Evolutionary conservation across 2,329 filamentous ascomycete species (phyloP).

Genomic region (Cadophora luteo-olivacea): DNA sequence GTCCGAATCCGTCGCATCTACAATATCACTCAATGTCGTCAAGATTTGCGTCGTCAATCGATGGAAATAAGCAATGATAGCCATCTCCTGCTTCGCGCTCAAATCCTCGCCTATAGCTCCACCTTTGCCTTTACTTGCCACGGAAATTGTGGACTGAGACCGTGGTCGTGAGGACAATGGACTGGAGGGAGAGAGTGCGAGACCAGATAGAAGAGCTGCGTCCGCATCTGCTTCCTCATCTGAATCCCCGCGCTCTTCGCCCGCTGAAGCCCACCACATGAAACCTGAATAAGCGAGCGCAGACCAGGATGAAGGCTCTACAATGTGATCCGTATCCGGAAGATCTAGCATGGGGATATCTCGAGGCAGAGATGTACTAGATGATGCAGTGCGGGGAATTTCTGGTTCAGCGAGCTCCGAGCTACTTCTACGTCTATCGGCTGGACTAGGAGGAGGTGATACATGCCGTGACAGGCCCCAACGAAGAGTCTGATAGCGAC

Average conservation of each 20-base stretch:
- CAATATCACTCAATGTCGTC: slow-evolving; percentile 65
- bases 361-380: slow-evolving; percentile 37
- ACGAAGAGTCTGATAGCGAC: slow-evolving; percentile 75
- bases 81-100: slow-evolving; percentile 63
- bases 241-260: slow-evolving; percentile 70
- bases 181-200: slow-evolving; percentile 47
- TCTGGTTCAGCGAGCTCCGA: slow-evolving; percentile 17
- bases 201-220: slow-evolving; percentile 60
- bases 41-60: slow-evolving; percentile 73
- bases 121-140: slow-evolving; percentile 20
- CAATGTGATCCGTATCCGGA: slow-evolving; percentile 57
- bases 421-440: slow-evolving; percentile 13
- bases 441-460: slow-evolving; percentile 31
- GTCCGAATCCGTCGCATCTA: slow-evolving; percentile 53
- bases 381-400: slow-evolving; percentile 40
- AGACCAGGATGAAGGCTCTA: slow-evolving; percentile 72
- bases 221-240: slow-evolving; percentile 66
- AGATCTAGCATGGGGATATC: slow-evolving; percentile 53
- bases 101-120: slow-evolving; percentile 35
- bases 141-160: slow-evolving; percentile 50
- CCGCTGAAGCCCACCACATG: slow-evolving; percentile 90
- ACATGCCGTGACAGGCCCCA: slow-evolving; percentile 60
- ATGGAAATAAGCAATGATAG: slow-evolving; percentile 83
- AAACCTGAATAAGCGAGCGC: slow-evolving; percentile 81
- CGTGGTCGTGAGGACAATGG: slow-evolving; percentile 30